Conservation (phyloP, 2,329 filamentous ascomycete species). For the Pezicula rhizophila region DNA sequence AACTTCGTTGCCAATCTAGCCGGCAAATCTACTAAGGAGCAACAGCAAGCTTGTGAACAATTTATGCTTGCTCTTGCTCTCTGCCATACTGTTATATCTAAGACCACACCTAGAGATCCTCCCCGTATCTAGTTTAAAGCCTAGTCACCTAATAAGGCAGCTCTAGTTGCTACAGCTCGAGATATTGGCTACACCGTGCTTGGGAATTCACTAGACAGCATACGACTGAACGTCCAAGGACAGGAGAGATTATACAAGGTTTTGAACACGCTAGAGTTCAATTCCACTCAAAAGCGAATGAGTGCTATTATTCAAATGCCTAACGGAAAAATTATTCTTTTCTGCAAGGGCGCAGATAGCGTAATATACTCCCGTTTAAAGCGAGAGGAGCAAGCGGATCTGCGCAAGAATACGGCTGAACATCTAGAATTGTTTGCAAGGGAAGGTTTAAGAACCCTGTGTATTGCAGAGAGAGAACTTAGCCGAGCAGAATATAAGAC, state of each 20-base stretch:
- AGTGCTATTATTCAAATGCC: conserved; percentile 96
- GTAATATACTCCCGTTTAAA: conserved; percentile 91
- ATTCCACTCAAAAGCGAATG: conserved; percentile 95
- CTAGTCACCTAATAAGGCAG: conserved; percentile 94
- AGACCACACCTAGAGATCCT: conserved; percentile 81
- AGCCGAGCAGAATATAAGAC: conserved; percentile 73
- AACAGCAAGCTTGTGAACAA: conserved; percentile 71
- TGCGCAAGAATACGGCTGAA: conserved; percentile 78
- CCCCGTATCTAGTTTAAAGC: conserved; percentile 93
- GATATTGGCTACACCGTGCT: conserved; percentile 94
- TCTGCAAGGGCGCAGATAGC: conserved; percentile 96
- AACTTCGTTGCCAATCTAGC: conserved; percentile 80
- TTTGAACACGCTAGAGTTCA: conserved; percentile 94
- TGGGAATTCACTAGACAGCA: conserved; percentile 70
- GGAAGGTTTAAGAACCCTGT: conserved; percentile 90
- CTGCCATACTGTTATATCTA: conserved; percentile 92
- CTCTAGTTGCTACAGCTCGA: conserved; percentile 85
- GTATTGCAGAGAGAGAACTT: conserved; percentile 79
- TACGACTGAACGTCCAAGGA: conserved; percentile 81
- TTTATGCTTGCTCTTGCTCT: conserved; percentile 97
- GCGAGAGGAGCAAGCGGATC: conserved; percentile 76
- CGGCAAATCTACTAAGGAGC: conserved; percentile 69
- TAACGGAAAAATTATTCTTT: conserved; percentile 78
- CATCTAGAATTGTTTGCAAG: conserved; percentile 95
- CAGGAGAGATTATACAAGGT: conserved; percentile 80